phyloP scores from a whole-genome alignment of 495 filamentous ascomycete species.

The Lasiosphaeria hispida region DNA sequence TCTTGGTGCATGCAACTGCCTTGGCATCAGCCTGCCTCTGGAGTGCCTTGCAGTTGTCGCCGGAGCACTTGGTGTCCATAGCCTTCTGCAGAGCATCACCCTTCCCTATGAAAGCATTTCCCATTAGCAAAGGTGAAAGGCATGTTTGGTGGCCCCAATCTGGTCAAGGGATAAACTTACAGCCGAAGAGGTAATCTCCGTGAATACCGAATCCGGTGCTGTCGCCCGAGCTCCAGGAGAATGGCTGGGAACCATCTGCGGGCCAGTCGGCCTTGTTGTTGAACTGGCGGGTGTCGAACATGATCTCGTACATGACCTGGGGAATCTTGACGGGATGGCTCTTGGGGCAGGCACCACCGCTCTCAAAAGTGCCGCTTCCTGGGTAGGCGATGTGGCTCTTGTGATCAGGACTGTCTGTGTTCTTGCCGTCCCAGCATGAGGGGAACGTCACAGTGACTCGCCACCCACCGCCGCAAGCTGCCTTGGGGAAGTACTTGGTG shows the following conservation, averaged over 20 bases:
- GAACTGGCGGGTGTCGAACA: slow-evolving; percentile 48
- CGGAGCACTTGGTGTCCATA: slow-evolving; percentile 46
- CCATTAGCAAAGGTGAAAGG: too few species aligned
- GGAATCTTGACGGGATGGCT: slow-evolving; percentile 46
- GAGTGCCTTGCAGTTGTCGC: slow-evolving; percentile 29
- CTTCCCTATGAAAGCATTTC: slow-evolving; percentile 19
- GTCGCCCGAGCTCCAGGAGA: slow-evolving; percentile 32
- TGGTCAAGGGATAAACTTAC: slow-evolving; percentile 6
- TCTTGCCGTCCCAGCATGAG: slow-evolving; percentile 56
- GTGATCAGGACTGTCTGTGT: slow-evolving; percentile 54
- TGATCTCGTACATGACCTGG: slow-evolving; percentile 49
- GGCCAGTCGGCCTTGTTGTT: slow-evolving; percentile 46
- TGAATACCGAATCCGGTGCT: slow-evolving; percentile 26
- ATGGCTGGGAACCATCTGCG: slow-evolving; percentile 41
- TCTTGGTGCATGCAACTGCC: slow-evolving; percentile 20
- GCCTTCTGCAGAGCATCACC: slow-evolving; percentile 43
- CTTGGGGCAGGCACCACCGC: slow-evolving; percentile 45
- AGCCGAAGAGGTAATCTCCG: slow-evolving; percentile 31
- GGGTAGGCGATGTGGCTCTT: slow-evolving; percentile 47
- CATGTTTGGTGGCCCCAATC: too few species aligned
- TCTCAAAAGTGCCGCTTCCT: slow-evolving; percentile 35
- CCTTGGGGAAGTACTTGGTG: slow-evolving; percentile 41
- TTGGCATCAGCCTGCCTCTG: slow-evolving; percentile 14
- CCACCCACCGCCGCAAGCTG: slow-evolving; percentile 43
- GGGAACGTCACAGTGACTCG: slow-evolving; percentile 52